A percentile compares a stretch with the other conserved stretches of the same genome.
Conservation (phyloP, 129 eudicot genomes). For the Apium graveolens region DNA sequence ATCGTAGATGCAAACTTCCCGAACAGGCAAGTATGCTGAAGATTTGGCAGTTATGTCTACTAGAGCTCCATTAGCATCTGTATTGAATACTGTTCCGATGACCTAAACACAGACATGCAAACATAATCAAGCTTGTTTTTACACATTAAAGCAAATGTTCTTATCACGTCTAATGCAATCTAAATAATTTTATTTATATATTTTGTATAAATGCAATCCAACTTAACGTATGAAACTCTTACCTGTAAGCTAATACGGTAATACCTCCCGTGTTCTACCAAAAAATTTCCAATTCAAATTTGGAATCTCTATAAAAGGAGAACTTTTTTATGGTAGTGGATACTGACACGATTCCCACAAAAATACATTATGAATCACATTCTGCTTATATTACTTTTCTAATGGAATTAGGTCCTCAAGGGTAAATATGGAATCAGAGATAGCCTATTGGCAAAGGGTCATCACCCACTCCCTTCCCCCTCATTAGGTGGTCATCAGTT, state of each 20-base stretch:
- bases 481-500: not conserved
- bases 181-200: not conserved
- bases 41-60: conserved; percentile 79
- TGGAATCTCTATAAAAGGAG: not conserved
- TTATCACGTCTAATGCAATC: not conserved
- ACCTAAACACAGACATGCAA: conserved; percentile 43
- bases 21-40: conserved; percentile 69
- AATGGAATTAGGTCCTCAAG: not conserved
- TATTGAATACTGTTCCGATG: conserved; percentile 60
- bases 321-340: not conserved
- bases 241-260: not conserved
- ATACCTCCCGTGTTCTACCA: not conserved
- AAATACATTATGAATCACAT: not conserved
- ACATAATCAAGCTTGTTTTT: not conserved
- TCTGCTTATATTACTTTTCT: not conserved
- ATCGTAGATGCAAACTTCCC: conserved; percentile 54
- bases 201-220: not conserved
- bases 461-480: not conserved
- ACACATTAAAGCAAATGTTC: not conserved
- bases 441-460: not conserved
- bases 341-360: not conserved
- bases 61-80: conserved; percentile 69
- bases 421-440: not conserved
- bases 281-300: not conserved
- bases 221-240: not conserved